These are phyloP conservation scores for Globisporangium yorkense DNA, from an alignment of 352 stramenopile species.

Conservation along the genomic window DNA sequence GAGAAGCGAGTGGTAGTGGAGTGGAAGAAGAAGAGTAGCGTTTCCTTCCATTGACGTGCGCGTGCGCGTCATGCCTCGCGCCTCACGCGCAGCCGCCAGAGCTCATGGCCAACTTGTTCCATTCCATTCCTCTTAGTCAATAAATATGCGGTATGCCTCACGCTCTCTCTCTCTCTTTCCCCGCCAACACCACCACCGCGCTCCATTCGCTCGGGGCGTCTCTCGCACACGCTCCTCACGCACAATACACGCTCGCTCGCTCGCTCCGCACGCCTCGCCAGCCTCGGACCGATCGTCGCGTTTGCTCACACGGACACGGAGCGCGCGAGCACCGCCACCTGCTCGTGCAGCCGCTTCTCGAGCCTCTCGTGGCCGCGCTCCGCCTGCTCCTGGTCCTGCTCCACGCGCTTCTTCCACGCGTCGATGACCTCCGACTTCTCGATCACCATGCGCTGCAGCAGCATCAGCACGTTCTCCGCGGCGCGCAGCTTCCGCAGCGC, in stretches of 20 bases:
- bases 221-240: not conserved
- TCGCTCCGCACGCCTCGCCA: conserved; percentile 1
- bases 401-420: conserved; percentile 66
- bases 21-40: not conserved
- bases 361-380: conserved; percentile 53
- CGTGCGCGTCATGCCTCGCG: not conserved
- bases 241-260: not conserved
- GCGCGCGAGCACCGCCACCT: conserved; percentile 53
- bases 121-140: not conserved
- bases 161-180: not conserved
- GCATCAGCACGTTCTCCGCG: conserved; percentile 77
- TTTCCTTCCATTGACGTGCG: not conserved
- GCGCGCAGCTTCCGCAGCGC: conserved; percentile 70
- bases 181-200: not conserved
- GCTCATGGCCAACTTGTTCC: not conserved
- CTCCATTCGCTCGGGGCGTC: not conserved
- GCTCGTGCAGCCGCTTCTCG: conserved; percentile 62
- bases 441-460: conserved; percentile 76
- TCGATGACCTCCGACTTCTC: conserved; percentile 80
- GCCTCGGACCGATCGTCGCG: too few relatives aligned
- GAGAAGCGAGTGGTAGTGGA: not conserved
- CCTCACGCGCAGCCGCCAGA: too few relatives aligned
- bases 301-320: conserved; percentile 37
- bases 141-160: not conserved
- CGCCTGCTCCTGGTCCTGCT: conserved; percentile 48